Conservation (phyloP, 1,284 basidiomycete species). For the Erythrobasidium hasegawianum region DNA sequence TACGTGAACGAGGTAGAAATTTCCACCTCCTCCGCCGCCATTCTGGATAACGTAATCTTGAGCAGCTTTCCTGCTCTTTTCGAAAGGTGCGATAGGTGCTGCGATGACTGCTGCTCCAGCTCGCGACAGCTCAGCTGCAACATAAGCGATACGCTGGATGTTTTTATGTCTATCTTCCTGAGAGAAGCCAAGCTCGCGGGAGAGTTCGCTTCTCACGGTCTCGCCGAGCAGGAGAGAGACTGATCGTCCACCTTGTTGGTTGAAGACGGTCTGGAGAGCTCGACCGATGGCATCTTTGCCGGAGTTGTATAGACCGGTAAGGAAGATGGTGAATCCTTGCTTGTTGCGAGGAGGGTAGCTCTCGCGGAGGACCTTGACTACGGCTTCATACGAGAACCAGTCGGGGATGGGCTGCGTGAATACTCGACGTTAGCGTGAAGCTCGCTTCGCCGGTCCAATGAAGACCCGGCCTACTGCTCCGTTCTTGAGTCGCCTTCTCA, state of each 20-base stretch:
- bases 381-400: conserved; percentile 98
- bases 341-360: conserved; percentile 91
- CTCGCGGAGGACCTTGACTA: conserved; percentile 89
- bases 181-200: conserved; percentile 67
- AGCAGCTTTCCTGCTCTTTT: conserved; percentile 70
- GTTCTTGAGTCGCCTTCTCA: conserved; percentile 80
- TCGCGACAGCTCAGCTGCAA: conserved; percentile 77
- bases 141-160: conserved; percentile 58
- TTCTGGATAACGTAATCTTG: conserved; percentile 68
- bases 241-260: conserved; percentile 93
- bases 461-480: conserved; percentile 67
- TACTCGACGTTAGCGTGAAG: too few relatives aligned
- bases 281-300: conserved; percentile 91
- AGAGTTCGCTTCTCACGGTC: conserved; percentile 73
- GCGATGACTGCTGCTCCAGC: conserved; percentile 95
- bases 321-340: conserved; percentile 93
- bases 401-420: conserved; percentile 88
- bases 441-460: too few relatives aligned
- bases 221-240: conserved; percentile 91
- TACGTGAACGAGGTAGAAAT: conserved; percentile 94
- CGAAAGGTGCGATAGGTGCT: conserved; percentile 81
- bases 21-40: conserved; percentile 75
- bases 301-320: conserved; percentile 91
- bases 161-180: conserved; percentile 78
- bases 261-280: conserved; percentile 86